A percentile compares a stretch with the other conserved stretches of the same genome.
Evolutionary conservation across 192 early-diverging fungal genomes (phyloP).

Genomic region (Entomortierella lignicola): DNA sequence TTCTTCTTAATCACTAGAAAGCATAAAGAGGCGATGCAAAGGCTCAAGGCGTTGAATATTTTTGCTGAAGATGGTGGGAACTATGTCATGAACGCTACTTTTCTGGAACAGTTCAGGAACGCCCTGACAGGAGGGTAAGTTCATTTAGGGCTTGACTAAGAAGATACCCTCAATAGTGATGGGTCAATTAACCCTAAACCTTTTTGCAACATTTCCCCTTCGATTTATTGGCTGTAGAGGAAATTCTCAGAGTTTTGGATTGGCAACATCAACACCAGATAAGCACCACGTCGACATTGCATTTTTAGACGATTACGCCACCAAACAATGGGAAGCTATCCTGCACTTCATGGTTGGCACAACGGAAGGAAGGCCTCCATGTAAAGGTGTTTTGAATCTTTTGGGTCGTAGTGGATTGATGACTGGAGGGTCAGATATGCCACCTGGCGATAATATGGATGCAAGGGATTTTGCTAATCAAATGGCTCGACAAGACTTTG

Average conservation of each 20-base stretch:
- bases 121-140: conserved; percentile 78
- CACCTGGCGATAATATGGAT: conserved; percentile 16
- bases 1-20: conserved; percentile 53
- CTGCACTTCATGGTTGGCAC: conserved; percentile 96
- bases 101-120: conserved; percentile 75
- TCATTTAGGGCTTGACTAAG: too few relatives aligned
- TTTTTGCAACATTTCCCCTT: neutral
- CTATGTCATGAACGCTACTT: conserved; percentile 72
- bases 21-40: conserved; percentile 72
- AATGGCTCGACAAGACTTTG: conserved; percentile 38
- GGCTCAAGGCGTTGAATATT: conserved; percentile 79
- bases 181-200: too few relatives aligned
- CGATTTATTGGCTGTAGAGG: conserved; percentile 63
- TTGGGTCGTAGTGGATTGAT: conserved; percentile 85
- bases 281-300: conserved; percentile 74
- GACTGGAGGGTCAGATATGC: conserved; percentile 46
- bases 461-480: conserved; percentile 37
- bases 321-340: conserved; percentile 90
- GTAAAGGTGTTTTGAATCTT: conserved; percentile 76
- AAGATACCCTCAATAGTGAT: too few relatives aligned
- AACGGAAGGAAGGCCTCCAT: conserved; percentile 69
- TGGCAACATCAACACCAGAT: conserved; percentile 67
- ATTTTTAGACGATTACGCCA: conserved; percentile 85
- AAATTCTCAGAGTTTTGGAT: conserved; percentile 89
- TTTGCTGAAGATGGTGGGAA: conserved; percentile 63